These are phyloP conservation scores for Asterophora lycoperdoides DNA, from an alignment of 768 basidiomycete species.

Conservation along the genomic window DNA sequence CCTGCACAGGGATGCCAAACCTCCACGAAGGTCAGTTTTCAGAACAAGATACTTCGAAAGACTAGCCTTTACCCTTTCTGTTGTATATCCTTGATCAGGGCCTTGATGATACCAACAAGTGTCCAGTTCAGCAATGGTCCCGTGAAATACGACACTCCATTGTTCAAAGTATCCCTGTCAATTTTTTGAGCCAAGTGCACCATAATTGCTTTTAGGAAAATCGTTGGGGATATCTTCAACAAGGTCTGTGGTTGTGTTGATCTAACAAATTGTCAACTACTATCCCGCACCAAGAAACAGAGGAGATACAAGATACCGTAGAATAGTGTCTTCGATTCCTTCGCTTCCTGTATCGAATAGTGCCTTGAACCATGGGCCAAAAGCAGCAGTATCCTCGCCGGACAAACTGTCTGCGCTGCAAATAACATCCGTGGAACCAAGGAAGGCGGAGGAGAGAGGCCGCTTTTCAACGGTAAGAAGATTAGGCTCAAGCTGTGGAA, in stretches of 20 bases:
- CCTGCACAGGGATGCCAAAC: slow-evolving; percentile 42
- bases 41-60: not conserved
- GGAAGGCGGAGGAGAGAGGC: slow-evolving; percentile 45
- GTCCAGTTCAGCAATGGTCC: slow-evolving; percentile 77
- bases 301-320: slow-evolving; percentile 39
- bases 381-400: slow-evolving; percentile 39
- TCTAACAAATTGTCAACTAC: slow-evolving; percentile 30
- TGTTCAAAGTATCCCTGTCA: slow-evolving; percentile 63
- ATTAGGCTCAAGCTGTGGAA: slow-evolving; percentile 44
- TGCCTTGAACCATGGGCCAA: slow-evolving; percentile 67
- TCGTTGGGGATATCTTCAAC: slow-evolving; percentile 59
- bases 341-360: slow-evolving; percentile 74
- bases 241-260: slow-evolving; percentile 68
- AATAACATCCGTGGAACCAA: slow-evolving; percentile 44
- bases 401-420: slow-evolving; percentile 38
- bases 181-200: slow-evolving; percentile 47
- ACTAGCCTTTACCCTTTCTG: slow-evolving; percentile 42
- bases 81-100: slow-evolving; percentile 57
- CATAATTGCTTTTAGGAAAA: slow-evolving; percentile 62
- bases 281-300: not conserved
- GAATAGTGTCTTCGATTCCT: slow-evolving; percentile 78
- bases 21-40: slow-evolving; percentile 26
- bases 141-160: slow-evolving; percentile 75
- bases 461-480: slow-evolving; percentile 44
- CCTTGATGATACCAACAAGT: slow-evolving; percentile 66